Evolutionary conservation across 441 rosid species (phyloP).

Genomic region (Breynia disticha): DNA sequence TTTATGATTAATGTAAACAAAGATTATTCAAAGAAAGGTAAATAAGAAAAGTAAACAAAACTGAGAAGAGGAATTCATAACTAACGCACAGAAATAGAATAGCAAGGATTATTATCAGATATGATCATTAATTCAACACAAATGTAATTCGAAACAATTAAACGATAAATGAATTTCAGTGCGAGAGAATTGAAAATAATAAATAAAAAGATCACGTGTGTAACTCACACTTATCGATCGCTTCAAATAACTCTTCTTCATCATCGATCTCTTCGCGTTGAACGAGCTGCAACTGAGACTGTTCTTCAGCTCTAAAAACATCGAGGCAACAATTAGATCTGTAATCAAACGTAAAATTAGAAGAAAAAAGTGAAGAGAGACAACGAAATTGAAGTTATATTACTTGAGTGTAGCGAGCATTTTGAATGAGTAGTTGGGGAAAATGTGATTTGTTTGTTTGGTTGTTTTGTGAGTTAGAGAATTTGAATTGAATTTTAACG

Average conservation of each 20-base stretch:
- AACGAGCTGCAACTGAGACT: constrained; percentile 73
- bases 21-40: no score
- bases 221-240: constrained; percentile 60
- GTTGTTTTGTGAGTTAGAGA: constrained; percentile 3
- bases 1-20: no score
- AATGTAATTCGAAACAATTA: background rate
- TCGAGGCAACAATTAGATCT: constrained; percentile 2
- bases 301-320: constrained; percentile 64
- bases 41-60: no score
- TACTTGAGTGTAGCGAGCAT: constrained; percentile 77
- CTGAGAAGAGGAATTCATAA: no score
- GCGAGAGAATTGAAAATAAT: background rate
- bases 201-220: background rate
- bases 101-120: no score
- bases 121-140: background rate
- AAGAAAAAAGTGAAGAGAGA: constrained; percentile 6
- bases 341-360: background rate
- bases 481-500: constrained; percentile 11
- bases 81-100: no score
- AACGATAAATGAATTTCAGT: background rate
- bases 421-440: constrained; percentile 11
- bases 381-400: constrained; percentile 12
- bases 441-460: background rate
- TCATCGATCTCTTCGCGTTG: constrained; percentile 73
- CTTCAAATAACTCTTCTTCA: constrained; percentile 74